Percentiles rank a stretch among this genome's conserved stretches.
Conservation (phyloP, 2,329 filamentous ascomycete species). For the Calonectria pseudoturangicola region DNA sequence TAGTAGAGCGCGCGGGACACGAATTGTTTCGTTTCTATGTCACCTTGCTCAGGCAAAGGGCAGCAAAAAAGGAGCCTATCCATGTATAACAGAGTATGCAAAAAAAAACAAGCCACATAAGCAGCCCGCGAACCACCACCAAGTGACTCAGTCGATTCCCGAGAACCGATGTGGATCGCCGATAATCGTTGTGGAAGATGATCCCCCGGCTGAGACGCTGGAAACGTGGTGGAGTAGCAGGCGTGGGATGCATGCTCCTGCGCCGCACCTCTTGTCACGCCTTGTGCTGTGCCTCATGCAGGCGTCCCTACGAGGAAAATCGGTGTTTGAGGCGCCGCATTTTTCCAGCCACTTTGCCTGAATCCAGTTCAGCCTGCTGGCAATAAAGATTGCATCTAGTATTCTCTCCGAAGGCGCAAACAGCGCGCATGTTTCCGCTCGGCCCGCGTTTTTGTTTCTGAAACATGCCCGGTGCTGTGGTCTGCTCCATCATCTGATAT, state of each 20-base stretch:
- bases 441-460: slow-evolving; percentile 17
- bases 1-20: slow-evolving; percentile 20
- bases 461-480: neutral
- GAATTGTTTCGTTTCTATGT: slow-evolving; percentile 27
- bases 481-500: no score
- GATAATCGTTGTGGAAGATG: neutral
- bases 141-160: neutral
- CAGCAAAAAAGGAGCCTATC: neutral
- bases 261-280: neutral
- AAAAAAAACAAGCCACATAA: neutral
- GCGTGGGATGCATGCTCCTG: neutral
- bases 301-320: neutral
- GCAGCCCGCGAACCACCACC: neutral
- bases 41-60: slow-evolving; percentile 11
- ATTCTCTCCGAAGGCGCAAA: neutral
- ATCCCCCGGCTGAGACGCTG: slow-evolving; percentile 1
- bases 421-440: neutral
- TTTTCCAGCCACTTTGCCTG: neutral
- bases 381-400: no score
- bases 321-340: slow-evolving; percentile 15
- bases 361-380: neutral
- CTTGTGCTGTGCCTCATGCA: slow-evolving; percentile 15
- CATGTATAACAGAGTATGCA: slow-evolving; percentile 6
- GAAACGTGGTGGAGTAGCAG: slow-evolving; percentile 10
- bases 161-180: neutral